Percentiles rank a stretch among this genome's conserved stretches.
phyloP scores from a whole-genome alignment of 495 filamentous ascomycete species.

The Aspergillus leporis region DNA sequence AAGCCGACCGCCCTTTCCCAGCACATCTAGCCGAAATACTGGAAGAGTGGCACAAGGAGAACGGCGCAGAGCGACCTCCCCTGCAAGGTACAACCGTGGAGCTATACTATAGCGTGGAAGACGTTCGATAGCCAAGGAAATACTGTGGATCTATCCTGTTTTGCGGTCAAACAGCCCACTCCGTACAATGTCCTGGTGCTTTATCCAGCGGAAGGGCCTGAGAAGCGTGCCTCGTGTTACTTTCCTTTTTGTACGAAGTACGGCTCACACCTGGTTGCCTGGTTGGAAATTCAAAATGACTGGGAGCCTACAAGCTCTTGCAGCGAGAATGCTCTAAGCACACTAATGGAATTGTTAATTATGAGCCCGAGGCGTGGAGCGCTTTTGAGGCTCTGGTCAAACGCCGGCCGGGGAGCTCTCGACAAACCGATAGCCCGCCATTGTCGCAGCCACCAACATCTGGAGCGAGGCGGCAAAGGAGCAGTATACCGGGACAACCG shows the following conservation, averaged over 20 bases:
- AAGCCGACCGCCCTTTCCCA: not conserved
- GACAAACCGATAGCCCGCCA: not conserved
- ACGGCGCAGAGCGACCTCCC: conserved; percentile 12
- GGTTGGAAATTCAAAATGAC: conserved; percentile 1
- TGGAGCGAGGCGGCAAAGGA: not conserved
- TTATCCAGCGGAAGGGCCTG: conserved; percentile 3
- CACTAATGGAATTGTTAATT: not conserved
- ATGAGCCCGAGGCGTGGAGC: conserved; percentile 7
- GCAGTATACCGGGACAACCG: not conserved
- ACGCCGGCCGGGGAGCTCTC: not conserved
- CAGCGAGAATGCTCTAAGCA: conserved; percentile 1
- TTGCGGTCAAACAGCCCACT: not conserved
- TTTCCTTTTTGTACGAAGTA: not conserved
- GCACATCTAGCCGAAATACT: conserved; percentile 7
- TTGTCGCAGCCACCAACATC: not conserved
- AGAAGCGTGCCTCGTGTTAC: conserved; percentile 18
- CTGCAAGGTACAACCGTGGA: conserved; percentile 4
- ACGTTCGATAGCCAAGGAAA: conserved; percentile 21
- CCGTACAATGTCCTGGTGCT: conserved; percentile 13
- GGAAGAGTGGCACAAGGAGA: conserved; percentile 15
- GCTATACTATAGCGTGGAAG: conserved; percentile 2
- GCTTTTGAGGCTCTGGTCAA: not conserved
- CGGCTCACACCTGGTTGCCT: conserved; percentile 7
- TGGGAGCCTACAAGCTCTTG: conserved; percentile 6
- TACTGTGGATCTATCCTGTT: conserved; percentile 12